Conservation (phyloP, 2,329 filamentous ascomycete genomes). For the Colletotrichum shisoi region DNA sequence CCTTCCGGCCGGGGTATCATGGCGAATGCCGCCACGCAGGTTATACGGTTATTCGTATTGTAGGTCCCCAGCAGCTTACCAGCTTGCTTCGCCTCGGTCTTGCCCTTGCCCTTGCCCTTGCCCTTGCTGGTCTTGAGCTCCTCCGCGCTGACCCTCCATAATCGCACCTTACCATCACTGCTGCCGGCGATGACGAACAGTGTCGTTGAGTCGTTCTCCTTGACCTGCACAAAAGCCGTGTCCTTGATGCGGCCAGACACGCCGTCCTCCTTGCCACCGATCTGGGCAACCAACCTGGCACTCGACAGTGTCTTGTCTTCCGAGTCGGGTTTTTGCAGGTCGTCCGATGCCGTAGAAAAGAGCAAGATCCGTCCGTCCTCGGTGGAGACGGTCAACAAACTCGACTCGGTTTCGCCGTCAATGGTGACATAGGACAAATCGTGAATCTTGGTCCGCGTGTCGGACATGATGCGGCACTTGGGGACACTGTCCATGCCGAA, state of each 20-base stretch:
- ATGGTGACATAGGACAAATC: conserved; percentile 75
- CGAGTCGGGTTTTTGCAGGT: conserved; percentile 50
- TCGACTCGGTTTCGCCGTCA: conserved; percentile 58
- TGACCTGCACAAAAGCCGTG: conserved; percentile 70
- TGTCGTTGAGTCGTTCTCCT: conserved; percentile 50
- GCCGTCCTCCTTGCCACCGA: conserved; percentile 76
- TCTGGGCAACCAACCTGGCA: conserved; percentile 74
- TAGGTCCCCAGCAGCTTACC: conserved; percentile 78
- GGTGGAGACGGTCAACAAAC: conserved; percentile 78
- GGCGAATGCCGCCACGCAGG: conserved; percentile 83
- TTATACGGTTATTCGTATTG: conserved; percentile 87
- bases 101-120: conserved; percentile 43
- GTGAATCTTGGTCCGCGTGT: conserved; percentile 80
- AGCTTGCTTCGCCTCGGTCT: conserved; percentile 49
- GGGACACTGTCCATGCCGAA: conserved; percentile 90
- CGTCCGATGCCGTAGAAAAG: conserved; percentile 71
- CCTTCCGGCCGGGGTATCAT: conserved; percentile 76
- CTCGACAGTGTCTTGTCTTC: conserved; percentile 56
- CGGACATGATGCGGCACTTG: conserved; percentile 74
- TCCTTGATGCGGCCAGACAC: conserved; percentile 84
- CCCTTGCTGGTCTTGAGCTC: conserved; percentile 50
- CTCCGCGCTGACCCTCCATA: conserved; percentile 70
- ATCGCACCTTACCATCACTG: conserved; percentile 83
- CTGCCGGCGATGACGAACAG: conserved; percentile 74
- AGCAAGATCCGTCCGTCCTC: conserved; percentile 90